Conservation (phyloP, 2,329 filamentous ascomycete genomes). For the Aureobasidium pullulans region DNA sequence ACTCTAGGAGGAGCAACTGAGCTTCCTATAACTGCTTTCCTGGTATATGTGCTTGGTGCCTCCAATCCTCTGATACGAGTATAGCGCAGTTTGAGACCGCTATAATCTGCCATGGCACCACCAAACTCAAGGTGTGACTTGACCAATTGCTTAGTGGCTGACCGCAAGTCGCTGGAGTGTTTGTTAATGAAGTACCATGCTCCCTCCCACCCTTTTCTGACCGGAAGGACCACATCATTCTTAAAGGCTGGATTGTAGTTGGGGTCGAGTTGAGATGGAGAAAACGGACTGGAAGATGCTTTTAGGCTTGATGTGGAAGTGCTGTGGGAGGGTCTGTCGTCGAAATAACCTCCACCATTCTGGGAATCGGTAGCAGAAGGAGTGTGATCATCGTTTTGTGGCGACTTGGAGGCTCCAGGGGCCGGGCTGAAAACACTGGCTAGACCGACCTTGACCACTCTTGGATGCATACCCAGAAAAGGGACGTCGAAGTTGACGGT, state of each 20-base stretch:
- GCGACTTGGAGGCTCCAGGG: not conserved
- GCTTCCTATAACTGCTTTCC: constrained; percentile 26
- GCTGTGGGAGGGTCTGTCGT: not conserved
- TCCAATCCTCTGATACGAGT: constrained; percentile 62
- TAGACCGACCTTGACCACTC: constrained; percentile 75
- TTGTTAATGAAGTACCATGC: constrained; percentile 74
- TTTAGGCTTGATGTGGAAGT: not conserved
- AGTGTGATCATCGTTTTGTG: not conserved
- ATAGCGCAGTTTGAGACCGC: constrained; percentile 63
- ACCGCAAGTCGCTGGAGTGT: constrained; percentile 63
- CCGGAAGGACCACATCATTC: constrained; percentile 64
- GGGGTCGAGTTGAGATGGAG: constrained; percentile 40
- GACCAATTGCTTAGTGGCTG: constrained; percentile 65
- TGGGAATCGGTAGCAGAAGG: not conserved
- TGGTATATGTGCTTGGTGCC: constrained; percentile 51
- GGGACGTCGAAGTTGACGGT: constrained; percentile 79
- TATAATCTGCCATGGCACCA: constrained; percentile 69
- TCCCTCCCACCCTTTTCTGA: constrained; percentile 60
- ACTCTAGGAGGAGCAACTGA: constrained; percentile 44
- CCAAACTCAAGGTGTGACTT: constrained; percentile 80
- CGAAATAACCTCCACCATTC: not conserved
- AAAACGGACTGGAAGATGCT: constrained; percentile 26
- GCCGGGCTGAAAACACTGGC: constrained; percentile 62
- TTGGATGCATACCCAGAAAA: constrained; percentile 81
- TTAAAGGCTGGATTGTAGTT: constrained; percentile 68